Evolutionary conservation across 2,329 filamentous ascomycete species (phyloP).

Genomic region (Arthrobotrys pseudoclavata): DNA sequence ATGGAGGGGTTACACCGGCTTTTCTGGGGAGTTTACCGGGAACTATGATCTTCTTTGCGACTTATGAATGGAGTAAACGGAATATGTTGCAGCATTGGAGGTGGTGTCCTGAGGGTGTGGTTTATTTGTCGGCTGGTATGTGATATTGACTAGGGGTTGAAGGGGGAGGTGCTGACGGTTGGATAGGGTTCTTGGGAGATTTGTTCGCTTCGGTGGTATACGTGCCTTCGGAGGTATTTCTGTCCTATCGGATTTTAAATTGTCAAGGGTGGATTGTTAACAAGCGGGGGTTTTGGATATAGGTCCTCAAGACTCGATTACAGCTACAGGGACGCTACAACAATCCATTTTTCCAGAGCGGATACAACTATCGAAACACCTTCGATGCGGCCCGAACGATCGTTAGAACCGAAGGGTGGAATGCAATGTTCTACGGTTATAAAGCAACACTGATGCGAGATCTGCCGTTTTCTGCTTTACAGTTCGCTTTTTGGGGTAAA

Average conservation of each 20-base stretch:
- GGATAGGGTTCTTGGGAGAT: constrained; percentile 84
- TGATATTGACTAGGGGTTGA: constrained; percentile 28
- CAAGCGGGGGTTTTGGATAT: not conserved
- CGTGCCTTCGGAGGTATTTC: constrained; percentile 84
- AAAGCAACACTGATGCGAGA: constrained; percentile 95
- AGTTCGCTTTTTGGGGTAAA: constrained; percentile 88
- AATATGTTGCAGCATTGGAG: constrained; percentile 89
- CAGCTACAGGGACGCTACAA: constrained; percentile 96
- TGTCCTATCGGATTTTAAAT: not conserved
- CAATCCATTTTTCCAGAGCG: constrained; percentile 91
- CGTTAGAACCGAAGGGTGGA: constrained; percentile 81
- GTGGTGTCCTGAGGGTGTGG: constrained; percentile 79
- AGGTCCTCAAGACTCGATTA: constrained; percentile 89
- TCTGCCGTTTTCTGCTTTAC: constrained; percentile 92
- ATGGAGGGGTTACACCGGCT: constrained; percentile 92
- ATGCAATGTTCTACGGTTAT: constrained; percentile 95
- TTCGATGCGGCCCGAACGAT: constrained; percentile 88
- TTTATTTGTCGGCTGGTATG: constrained; percentile 86
- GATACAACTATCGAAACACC: constrained; percentile 94
- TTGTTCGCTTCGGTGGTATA: constrained; percentile 92
- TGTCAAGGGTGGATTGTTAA: not conserved
- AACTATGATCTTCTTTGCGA: constrained; percentile 94
- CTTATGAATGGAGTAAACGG: constrained; percentile 95
- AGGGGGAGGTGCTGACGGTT: constrained; percentile 28
- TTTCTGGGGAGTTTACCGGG: constrained; percentile 93